These are phyloP conservation scores for Trypanosomatidae sp. DNA, from an alignment of 208 protist species.

Conservation along the genomic window DNA sequence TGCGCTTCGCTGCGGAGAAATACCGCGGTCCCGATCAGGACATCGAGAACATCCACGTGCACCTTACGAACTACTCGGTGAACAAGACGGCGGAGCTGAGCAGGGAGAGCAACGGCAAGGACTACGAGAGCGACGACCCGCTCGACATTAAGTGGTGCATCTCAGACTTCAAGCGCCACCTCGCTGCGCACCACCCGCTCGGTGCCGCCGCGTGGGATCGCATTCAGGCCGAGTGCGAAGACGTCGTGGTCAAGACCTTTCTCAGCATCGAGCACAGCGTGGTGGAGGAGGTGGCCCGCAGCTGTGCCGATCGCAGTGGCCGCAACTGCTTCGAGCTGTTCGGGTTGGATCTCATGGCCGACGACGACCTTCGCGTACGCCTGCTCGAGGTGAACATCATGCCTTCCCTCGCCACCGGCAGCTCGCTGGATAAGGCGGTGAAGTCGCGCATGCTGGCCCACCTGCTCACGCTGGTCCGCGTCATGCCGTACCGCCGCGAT, in stretches of 20 bases:
- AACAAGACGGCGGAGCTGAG: conserved; percentile 93
- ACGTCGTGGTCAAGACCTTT: conserved; percentile 92
- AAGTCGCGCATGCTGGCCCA: conserved; percentile 89
- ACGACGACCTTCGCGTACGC: conserved; percentile 67
- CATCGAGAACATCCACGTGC: conserved; percentile 86
- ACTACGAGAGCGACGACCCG: conserved; percentile 63
- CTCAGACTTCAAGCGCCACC: conserved; percentile 69
- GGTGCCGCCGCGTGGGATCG: conserved; percentile 55
- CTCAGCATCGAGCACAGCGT: conserved; percentile 89
- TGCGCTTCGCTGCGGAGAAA: conserved; percentile 93
- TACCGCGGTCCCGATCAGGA: conserved; percentile 66
- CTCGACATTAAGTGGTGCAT: conserved; percentile 93
- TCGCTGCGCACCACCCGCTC: conserved; percentile 49
- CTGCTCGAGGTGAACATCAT: conserved; percentile 94
- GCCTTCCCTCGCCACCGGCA: conserved; percentile 86
- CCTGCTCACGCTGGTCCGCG: conserved; percentile 83
- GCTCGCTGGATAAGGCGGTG: conserved; percentile 84
- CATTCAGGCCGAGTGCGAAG: conserved; percentile 70
- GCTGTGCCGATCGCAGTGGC: conserved; percentile 65
- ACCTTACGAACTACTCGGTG: conserved; percentile 98
- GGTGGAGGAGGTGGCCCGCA: conserved; percentile 54
- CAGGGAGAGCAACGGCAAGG: conserved; percentile 54
- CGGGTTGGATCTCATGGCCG: conserved; percentile 89
- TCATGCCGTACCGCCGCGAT: conserved; percentile 78
- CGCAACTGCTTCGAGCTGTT: conserved; percentile 93